Evolutionary conservation across 768 basidiomycete genomes (phyloP), one percentile per base, ranked within the genome.

Genomic region (Hypholoma sublateritium): DNA sequence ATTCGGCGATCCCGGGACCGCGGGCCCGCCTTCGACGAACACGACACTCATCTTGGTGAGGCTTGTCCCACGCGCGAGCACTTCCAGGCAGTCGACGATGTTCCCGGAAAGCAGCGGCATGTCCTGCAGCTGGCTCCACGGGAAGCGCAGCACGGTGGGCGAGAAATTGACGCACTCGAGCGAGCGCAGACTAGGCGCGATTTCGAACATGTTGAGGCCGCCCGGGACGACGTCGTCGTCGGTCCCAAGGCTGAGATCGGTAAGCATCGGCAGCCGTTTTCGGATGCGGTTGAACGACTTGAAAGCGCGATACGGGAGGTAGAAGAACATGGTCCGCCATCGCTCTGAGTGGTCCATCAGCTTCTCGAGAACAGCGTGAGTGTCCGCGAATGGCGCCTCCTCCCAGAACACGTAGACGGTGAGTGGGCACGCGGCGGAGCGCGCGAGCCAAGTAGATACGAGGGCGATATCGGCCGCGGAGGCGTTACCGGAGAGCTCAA

Each of bases 81-180:
- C 68, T 19, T 66, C 66, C 19, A 74, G 55, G 51, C 67, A 71
- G 39, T 73, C 71, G 52, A 64, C 60, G 48, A 73, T 69, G 48
- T 67, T 68, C 34, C 69, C 71, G 16, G 70, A 67, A 49, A 74
- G 64, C 28, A 71, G 48, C 1, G 73, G 72, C 43, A 74, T 70
- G 25, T 68, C 64, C 17, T 59, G 60, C 7, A 74, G 65, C 57
- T 74, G 70, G 3, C 57, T 48, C 73, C 73, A 74, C 5, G 73
- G 73, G 55, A 74, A 69, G 37, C 65, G 65, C 57, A 74, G 67
- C 25, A 69, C 59, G 16, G 69, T 65, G 4, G 72, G 70, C 13
- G 70, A 67, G 56, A 71, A 64, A 50, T 74, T 73, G 59, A 74
- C 69, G 45, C 68, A 73, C 62, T 74, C 71, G 32, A 74, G 51